Evolutionary conservation across 2,329 filamentous ascomycete genomes (phyloP).

Genomic region (Fusarium sacchari): DNA sequence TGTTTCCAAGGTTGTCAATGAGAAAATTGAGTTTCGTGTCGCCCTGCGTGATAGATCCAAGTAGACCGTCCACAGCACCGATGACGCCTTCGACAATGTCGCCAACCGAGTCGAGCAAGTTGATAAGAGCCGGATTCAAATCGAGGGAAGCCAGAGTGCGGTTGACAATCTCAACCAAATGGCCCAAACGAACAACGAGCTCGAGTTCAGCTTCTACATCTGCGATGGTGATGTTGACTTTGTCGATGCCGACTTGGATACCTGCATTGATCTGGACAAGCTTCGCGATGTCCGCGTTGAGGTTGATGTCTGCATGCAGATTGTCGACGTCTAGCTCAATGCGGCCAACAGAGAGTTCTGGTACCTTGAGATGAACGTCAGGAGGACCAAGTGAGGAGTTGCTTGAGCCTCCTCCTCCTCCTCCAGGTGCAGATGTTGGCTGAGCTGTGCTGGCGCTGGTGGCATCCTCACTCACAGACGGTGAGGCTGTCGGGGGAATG

Average conservation of each 20-base stretch:
- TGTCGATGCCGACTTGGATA: conserved; percentile 19
- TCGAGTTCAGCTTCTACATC: conserved; percentile 26
- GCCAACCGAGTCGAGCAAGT: conserved; percentile 18
- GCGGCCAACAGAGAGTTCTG: conserved; percentile 19
- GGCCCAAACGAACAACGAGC: conserved; percentile 17
- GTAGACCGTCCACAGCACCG: conserved; percentile 12
- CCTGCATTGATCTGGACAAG: conserved; percentile 22
- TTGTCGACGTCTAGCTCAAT: conserved; percentile 28
- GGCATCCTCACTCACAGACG: not conserved
- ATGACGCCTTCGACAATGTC: conserved; percentile 17
- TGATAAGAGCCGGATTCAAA: conserved; percentile 18
- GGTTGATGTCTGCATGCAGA: conserved; percentile 24
- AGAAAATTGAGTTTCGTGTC: conserved; percentile 27
- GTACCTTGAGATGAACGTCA: conserved; percentile 23
- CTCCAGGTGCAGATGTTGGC: not conserved
- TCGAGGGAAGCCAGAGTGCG: conserved; percentile 21
- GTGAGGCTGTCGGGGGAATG: not conserved
- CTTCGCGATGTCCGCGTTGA: conserved; percentile 18
- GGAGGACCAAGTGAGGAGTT: conserved; percentile 22
- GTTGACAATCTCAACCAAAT: conserved; percentile 24
- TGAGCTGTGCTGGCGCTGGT: not conserved
- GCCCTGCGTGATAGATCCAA: conserved; percentile 21
- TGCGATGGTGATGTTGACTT: conserved; percentile 25
- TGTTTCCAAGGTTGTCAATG: conserved; percentile 23
- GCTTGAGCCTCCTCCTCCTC: not conserved